These are phyloP conservation scores for Cyberlindnera maclurae DNA, from an alignment of 805 yeast genomes.

Conservation along the genomic window DNA sequence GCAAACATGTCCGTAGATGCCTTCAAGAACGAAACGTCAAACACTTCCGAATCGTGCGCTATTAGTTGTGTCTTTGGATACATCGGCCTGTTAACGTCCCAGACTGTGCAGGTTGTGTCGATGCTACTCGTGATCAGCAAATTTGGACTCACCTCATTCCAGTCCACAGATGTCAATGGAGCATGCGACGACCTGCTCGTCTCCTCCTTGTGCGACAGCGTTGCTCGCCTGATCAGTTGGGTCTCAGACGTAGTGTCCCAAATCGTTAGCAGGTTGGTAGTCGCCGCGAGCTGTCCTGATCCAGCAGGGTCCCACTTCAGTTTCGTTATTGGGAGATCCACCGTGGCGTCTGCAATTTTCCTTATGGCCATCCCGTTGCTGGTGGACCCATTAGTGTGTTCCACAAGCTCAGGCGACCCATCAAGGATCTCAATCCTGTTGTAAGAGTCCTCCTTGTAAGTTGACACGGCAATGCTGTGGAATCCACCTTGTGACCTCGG, in stretches of 20 bases:
- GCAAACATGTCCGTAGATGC: constrained; percentile 75
- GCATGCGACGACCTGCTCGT: constrained; percentile 38
- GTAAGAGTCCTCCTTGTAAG: constrained; percentile 70
- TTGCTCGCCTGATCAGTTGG: constrained; percentile 32
- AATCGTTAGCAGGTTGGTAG: constrained; percentile 65
- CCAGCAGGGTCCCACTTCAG: constrained; percentile 62
- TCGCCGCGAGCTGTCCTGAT: constrained; percentile 49
- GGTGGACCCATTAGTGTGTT: constrained; percentile 20
- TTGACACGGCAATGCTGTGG: constrained; percentile 58
- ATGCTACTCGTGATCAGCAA: constrained; percentile 77
- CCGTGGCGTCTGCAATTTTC: constrained; percentile 42
- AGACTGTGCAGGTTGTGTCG: constrained; percentile 94
- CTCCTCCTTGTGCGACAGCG: constrained; percentile 25
- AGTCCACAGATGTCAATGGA: constrained; percentile 90
- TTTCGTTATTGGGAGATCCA: constrained; percentile 65
- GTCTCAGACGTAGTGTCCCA: constrained; percentile 41
- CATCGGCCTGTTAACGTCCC: constrained; percentile 69
- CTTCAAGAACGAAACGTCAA: constrained; percentile 79
- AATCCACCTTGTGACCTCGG: constrained; percentile 20
- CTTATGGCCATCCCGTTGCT: constrained; percentile 28
- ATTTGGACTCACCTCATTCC: constrained; percentile 71
- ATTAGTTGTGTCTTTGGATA: constrained; percentile 86
- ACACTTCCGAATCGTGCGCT: constrained; percentile 94
- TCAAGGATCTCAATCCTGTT: constrained; percentile 55
- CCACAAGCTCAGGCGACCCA: constrained; percentile 24